Percentiles rank a stretch among this genome's conserved stretches.
phyloP scores from a whole-genome alignment of 495 filamentous ascomycete species.

The Hamigera avellanea region DNA sequence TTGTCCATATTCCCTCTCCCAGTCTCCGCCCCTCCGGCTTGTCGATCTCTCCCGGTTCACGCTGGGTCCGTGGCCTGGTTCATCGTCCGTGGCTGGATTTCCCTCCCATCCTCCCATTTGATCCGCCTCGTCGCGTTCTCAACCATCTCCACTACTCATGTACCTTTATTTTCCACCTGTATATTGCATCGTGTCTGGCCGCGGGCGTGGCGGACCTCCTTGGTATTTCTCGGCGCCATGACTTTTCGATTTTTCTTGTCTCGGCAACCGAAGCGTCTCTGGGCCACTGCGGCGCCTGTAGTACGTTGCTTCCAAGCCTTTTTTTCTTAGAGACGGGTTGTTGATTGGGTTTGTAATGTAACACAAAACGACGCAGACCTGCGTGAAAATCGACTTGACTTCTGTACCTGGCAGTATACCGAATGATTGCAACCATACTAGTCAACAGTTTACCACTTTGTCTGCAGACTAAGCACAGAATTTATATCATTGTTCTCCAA shows the following conservation, averaged over 20 bases:
- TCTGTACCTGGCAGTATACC: too few relatives aligned
- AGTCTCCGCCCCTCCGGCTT: slow-evolving; percentile 3
- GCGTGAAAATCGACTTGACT: too few relatives aligned
- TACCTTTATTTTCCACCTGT: slow-evolving; percentile 10
- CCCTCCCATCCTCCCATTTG: not conserved
- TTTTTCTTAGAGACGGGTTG: not conserved
- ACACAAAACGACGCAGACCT: not conserved
- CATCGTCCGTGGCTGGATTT: not conserved
- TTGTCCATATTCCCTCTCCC: slow-evolving; percentile 1
- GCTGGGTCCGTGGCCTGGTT: slow-evolving; percentile 13
- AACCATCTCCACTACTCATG: slow-evolving; percentile 16
- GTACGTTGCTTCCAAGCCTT: slow-evolving; percentile 1
- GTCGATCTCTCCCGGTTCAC: slow-evolving; percentile 8
- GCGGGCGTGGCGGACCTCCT: slow-evolving; percentile 14
- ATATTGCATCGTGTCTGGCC: slow-evolving; percentile 19
- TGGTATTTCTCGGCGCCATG: slow-evolving; percentile 31
- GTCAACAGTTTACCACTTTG: too few relatives aligned
- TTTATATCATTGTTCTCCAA: too few relatives aligned
- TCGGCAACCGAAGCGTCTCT: not conserved
- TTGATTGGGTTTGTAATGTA: not conserved
- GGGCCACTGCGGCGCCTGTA: not conserved
- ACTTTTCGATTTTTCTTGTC: slow-evolving; percentile 7
- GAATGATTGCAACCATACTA: too few relatives aligned
- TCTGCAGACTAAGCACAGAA: too few relatives aligned
- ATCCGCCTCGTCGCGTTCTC: not conserved